phyloP scores from a whole-genome alignment of 257 asterid genomes.

The Ballota nigra region DNA sequence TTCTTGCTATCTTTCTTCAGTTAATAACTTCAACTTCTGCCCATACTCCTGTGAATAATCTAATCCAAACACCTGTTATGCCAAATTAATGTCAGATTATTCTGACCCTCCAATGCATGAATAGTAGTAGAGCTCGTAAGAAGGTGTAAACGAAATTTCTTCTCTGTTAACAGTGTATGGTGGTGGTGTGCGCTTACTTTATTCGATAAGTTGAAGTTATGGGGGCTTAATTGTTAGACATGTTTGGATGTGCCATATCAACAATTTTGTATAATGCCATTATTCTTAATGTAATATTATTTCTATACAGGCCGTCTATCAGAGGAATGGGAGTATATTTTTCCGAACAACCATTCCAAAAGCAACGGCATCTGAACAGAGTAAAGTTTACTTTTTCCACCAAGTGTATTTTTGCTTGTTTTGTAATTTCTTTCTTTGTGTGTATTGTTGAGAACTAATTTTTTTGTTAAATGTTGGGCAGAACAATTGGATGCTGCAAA shows the following conservation, averaged over 20 bases:
- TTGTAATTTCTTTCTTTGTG: background rate
- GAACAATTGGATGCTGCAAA: constrained; percentile 64
- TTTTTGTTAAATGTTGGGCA: constrained; percentile 31
- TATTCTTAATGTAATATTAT: background rate
- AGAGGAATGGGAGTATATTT: constrained; percentile 66
- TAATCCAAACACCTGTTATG: background rate
- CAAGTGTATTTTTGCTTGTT: background rate
- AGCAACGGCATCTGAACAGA: constrained; percentile 65
- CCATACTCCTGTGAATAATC: background rate
- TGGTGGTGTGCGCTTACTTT: background rate
- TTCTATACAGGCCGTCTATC: constrained; percentile 60
- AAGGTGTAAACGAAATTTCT: background rate
- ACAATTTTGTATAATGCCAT: background rate
- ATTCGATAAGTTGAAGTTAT: background rate
- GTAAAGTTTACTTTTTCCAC: constrained; percentile 35
- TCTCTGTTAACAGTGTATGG: background rate
- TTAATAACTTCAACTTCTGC: background rate
- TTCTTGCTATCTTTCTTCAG: background rate
- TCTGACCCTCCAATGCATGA: background rate
- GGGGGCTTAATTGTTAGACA: background rate
- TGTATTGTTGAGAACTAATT: background rate
- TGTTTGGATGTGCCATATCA: background rate
- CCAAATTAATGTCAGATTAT: background rate
- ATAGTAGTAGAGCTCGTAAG: background rate
- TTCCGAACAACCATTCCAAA: constrained; percentile 63